Evolutionary conservation across 2,329 filamentous ascomycete species (phyloP), one percentile per base, ranked within the genome.

Genomic region (Pestalotiopsis sp.): DNA sequence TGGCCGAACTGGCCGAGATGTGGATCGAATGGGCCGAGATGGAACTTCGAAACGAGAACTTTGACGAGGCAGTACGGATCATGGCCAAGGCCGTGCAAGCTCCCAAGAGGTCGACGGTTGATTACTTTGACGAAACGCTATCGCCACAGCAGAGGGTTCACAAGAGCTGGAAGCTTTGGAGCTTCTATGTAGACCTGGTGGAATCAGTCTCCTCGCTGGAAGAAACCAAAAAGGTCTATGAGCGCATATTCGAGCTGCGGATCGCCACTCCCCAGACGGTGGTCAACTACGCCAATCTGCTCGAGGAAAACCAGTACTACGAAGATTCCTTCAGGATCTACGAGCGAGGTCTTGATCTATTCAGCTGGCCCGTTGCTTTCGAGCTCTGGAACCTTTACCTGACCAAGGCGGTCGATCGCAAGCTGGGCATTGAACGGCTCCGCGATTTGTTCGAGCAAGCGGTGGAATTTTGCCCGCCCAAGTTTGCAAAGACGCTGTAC

Each of bases 21-120:
- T 99, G 96, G 96, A 97, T 97, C 72, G 94, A 97, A 81, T 99
- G 96, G 95, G 95, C 97, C 1, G 95, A 99, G 81, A 94, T 99
- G 92, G 96, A 99, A 80, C 86, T 99, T 63, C 92, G 96, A 63
- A 94, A 94, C 76, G 95, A 98, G 76, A 97, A 98, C 77, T 98
- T 98, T 72, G 95, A 98, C 77, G 92, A 93, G 75, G 96, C 97
- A 3, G 92, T 98, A 71, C 92, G 92, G 70, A 95, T 99, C 78
- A 98, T 99, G 95, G 93, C 93, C 56, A 98, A 97, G 80, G 96
- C 96, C 20, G 95, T 96, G 4, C 95, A 97, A 79, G 93, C 96
- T n/a, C 95, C 96, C 0, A 98, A 98, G 81, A 87, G 94, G 72
- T 98, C 95, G n/a, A 97, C 91, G 2, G 94, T 99, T n/a, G 96